A percentile compares a stretch with the other conserved stretches of the same genome.
Conservation (phyloP, 768 basidiomycete genomes). For the Stropharia rugosoannulata region DNA sequence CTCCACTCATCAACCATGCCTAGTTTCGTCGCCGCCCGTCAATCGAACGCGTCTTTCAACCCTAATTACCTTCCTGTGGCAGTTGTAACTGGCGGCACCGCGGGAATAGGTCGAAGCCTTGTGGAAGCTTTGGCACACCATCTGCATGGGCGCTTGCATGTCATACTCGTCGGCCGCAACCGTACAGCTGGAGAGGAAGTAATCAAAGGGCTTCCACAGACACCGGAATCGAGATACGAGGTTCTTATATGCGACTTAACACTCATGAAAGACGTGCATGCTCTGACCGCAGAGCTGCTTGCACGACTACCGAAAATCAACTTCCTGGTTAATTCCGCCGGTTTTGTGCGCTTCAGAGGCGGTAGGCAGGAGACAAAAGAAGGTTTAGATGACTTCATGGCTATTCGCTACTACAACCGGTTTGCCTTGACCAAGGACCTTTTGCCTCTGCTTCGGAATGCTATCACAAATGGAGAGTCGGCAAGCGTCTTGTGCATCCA, state of each 20-base stretch:
- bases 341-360: slow-evolving; percentile 24
- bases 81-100: slow-evolving; percentile 27
- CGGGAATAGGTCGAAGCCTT: slow-evolving; percentile 33
- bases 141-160: slow-evolving; percentile 40
- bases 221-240: slow-evolving; percentile 22
- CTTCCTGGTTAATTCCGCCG: slow-evolving; percentile 37
- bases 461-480: slow-evolving; percentile 33
- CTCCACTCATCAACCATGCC: slow-evolving; percentile 15
- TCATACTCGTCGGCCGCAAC: slow-evolving; percentile 42
- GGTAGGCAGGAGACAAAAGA: slow-evolving; percentile 39
- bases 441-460: slow-evolving; percentile 33
- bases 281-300: slow-evolving; percentile 27
- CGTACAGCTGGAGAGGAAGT: slow-evolving; percentile 33
- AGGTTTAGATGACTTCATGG: slow-evolving; percentile 39
- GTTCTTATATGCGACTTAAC: slow-evolving; percentile 39
- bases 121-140: slow-evolving; percentile 34
- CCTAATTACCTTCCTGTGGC: slow-evolving; percentile 23
- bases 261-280: slow-evolving; percentile 37
- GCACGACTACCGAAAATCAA: slow-evolving; percentile 35
- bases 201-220: slow-evolving; percentile 26
- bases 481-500: slow-evolving; percentile 38
- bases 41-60: slow-evolving; percentile 22
- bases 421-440: slow-evolving; percentile 39
- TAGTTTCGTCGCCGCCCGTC: slow-evolving; percentile 15
- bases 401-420: slow-evolving; percentile 38